Conservation (phyloP, 2,329 filamentous ascomycete genomes). For the Stemphylium lycopersici region DNA sequence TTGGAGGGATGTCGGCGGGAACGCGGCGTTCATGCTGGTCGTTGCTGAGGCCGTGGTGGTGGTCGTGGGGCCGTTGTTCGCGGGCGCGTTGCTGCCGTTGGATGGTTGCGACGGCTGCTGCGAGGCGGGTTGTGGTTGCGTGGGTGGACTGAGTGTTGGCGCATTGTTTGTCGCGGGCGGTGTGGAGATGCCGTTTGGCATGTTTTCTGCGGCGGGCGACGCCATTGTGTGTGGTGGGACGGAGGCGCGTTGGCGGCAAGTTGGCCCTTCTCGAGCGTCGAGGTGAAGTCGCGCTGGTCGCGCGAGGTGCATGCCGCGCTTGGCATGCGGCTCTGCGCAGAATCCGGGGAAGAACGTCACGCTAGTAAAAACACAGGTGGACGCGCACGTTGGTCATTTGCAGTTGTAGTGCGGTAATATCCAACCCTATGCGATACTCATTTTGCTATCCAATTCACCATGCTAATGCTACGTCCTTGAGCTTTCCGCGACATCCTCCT, state of each 20-base stretch:
- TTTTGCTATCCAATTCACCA: background rate
- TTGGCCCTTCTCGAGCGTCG: background rate
- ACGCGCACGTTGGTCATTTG: background rate
- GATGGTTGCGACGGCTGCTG: constrained; percentile 14
- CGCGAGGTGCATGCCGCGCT: constrained; percentile 2
- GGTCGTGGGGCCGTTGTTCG: constrained; percentile 3
- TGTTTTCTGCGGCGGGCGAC: constrained; percentile 43
- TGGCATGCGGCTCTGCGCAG: constrained; percentile 20
- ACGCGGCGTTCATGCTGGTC: constrained; percentile 27
- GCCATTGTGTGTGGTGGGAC: constrained; percentile 38
- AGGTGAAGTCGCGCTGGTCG: constrained; percentile 8
- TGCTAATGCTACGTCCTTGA: background rate
- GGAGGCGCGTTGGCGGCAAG: background rate
- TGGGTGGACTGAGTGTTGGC: constrained; percentile 41
- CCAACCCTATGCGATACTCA: background rate
- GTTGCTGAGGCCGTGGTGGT: constrained; percentile 19
- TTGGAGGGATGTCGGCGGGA: constrained; percentile 43
- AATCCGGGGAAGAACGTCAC: constrained; percentile 10
- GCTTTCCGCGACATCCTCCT: constrained; percentile 7
- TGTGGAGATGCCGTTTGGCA: constrained; percentile 49
- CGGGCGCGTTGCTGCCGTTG: constrained; percentile 20
- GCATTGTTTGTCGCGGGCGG: constrained; percentile 43
- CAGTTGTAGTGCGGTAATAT: background rate
- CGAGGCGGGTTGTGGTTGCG: constrained; percentile 27
- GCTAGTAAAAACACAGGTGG: background rate